These are phyloP conservation scores for Mrakia blollopis DNA, from an alignment of 768 basidiomycete genomes.

Conservation along the genomic window DNA sequence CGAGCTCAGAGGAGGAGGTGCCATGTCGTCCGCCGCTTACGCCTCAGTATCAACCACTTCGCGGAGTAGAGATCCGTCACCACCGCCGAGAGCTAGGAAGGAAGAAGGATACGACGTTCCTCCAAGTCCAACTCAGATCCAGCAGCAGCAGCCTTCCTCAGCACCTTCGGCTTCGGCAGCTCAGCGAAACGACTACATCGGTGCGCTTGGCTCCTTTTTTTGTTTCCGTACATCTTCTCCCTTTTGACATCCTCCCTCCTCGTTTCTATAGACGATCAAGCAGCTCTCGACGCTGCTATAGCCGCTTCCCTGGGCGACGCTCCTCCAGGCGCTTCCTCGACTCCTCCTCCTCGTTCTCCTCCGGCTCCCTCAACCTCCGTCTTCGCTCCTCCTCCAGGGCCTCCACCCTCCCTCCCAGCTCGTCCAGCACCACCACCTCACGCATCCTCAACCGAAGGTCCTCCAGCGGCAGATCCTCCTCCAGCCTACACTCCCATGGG, in stretches of 20 bases:
- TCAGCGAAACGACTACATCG: neutral
- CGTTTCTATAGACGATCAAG: neutral
- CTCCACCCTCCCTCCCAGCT: neutral
- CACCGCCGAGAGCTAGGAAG: neutral
- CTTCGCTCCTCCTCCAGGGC: constrained; percentile 15
- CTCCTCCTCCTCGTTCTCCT: neutral
- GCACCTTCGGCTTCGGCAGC: neutral
- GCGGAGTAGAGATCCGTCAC: neutral
- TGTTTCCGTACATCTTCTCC: too few species aligned
- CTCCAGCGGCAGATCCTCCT: constrained; percentile 7
- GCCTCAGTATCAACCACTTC: neutral
- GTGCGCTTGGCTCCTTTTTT: too few species aligned
- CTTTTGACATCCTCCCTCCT: neutral
- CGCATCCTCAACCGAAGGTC: neutral
- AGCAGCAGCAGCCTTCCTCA: neutral
- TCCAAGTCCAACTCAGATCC: neutral
- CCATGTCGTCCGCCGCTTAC: neutral
- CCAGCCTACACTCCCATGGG: constrained; percentile 21
- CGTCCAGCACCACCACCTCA: neutral
- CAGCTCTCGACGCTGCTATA: neutral
- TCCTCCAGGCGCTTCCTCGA: neutral
- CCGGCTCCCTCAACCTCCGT: neutral
- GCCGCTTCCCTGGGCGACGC: neutral
- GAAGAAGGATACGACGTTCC: constrained; percentile 14
- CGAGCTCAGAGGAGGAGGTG: neutral